Conservation (phyloP, 73 alveolate genomes). For the Paramecium tetraurelia region DNA sequence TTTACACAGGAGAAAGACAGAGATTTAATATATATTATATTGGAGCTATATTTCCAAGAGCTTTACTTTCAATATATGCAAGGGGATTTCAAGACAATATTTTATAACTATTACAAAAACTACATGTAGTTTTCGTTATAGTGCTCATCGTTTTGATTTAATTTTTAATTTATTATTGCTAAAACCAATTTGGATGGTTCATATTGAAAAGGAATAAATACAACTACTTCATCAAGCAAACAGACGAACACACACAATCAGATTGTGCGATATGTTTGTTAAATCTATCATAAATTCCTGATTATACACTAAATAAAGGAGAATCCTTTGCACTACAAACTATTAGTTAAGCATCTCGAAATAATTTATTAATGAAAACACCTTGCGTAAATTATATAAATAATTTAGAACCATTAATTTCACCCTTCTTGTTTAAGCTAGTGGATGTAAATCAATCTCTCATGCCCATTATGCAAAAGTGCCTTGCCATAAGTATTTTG, state of each 20-base stretch:
- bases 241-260: not conserved
- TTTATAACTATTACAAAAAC: not conserved
- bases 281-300: not conserved
- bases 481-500: not conserved
- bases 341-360: not conserved
- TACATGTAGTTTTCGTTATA: not conserved
- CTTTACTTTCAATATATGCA: not conserved
- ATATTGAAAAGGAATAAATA: not conserved
- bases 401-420: not conserved
- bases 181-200: not conserved
- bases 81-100: not conserved
- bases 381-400: not conserved
- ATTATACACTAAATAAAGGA: not conserved
- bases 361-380: not conserved
- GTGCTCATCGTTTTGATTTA: not conserved
- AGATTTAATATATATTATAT: not conserved
- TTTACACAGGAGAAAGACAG: not conserved
- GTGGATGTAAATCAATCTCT: not conserved
- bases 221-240: not conserved
- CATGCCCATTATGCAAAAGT: not conserved
- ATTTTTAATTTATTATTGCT: not conserved
- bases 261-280: not conserved
- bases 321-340: not conserved
- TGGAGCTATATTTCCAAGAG: not conserved
- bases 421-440: not conserved